Percentiles rank a stretch among this genome's conserved stretches.
phyloP scores from a whole-genome alignment of 495 filamentous ascomycete species.

The Pyronema domesticum region DNA sequence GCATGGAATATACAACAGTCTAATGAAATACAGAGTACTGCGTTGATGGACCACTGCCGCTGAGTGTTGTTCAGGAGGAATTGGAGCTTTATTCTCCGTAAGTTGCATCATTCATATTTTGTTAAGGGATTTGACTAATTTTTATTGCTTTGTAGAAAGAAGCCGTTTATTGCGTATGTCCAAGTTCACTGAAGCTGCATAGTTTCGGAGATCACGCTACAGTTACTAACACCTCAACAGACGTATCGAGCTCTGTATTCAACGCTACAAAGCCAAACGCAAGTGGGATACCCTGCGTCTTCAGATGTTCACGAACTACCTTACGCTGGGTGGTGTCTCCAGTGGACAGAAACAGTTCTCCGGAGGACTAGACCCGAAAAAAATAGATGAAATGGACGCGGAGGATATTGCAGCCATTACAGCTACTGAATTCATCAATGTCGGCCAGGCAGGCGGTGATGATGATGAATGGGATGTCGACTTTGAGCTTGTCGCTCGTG shows the following conservation, averaged over 20 bases:
- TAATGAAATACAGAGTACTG: background rate
- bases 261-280: constrained; percentile 57
- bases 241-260: constrained; percentile 72
- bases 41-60: background rate
- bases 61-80: background rate
- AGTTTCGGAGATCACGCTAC: background rate
- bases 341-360: constrained; percentile 46
- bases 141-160: too few species aligned
- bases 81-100: constrained; percentile 27
- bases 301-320: constrained; percentile 57
- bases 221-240: constrained; percentile 25
- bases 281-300: constrained; percentile 46
- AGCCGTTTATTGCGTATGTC: too few species aligned
- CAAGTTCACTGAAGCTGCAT: background rate
- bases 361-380: constrained; percentile 37
- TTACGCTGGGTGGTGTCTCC: constrained; percentile 69
- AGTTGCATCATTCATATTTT: background rate
- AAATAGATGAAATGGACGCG: constrained; percentile 38
- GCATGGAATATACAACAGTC: background rate
- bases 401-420: constrained; percentile 44
- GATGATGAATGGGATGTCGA: constrained; percentile 52
- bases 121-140: background rate
- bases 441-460: constrained; percentile 29
- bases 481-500: constrained; percentile 57
- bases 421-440: constrained; percentile 41